Conservation (phyloP, 192 early-diverging fungal genomes). For the Backusella luteola region DNA sequence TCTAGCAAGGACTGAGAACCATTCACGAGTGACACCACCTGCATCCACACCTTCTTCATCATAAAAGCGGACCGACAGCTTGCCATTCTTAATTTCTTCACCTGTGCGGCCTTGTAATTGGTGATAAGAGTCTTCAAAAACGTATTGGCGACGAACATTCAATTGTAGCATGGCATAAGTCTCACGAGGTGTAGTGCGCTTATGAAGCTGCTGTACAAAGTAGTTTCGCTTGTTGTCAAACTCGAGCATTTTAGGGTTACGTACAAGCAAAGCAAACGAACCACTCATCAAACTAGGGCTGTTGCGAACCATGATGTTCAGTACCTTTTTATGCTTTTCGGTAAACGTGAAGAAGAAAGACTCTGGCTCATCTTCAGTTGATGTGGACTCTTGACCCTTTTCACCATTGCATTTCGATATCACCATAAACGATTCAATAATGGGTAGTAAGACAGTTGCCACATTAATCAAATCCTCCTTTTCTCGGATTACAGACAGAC, state of each 20-base stretch:
- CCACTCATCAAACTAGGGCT: conserved; percentile 95
- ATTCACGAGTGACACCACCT: conserved; percentile 96
- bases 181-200: conserved; percentile 60
- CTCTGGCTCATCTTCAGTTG: conserved; percentile 2
- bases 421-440: conserved; percentile 98
- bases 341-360: conserved; percentile 89
- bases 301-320: conserved; percentile 97
- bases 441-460: conserved; percentile 87
- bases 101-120: conserved; percentile 88
- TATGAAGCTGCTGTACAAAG: conserved; percentile 94
- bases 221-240: conserved; percentile 99
- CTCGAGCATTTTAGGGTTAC: conserved; percentile 95
- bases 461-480: conserved; percentile 84
- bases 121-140: conserved; percentile 97
- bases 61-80: conserved; percentile 89
- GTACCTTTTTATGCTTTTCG: conserved; percentile 91
- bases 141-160: conserved; percentile 88
- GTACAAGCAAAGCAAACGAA: conserved; percentile 94
- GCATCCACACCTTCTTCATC: conserved; percentile 98
- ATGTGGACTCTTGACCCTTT: conserved; percentile 20
- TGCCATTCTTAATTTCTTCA: conserved; percentile 92
- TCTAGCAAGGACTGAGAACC: conserved; percentile 94
- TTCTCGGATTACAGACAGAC: conserved; percentile 69
- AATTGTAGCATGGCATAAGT: conserved; percentile 76
- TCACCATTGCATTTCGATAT: conserved; percentile 85